Evolutionary conservation across 108 stramenopile genomes (phyloP), one percentile per base, ranked within the genome.

Genomic region (Mediolabrus comicus): DNA sequence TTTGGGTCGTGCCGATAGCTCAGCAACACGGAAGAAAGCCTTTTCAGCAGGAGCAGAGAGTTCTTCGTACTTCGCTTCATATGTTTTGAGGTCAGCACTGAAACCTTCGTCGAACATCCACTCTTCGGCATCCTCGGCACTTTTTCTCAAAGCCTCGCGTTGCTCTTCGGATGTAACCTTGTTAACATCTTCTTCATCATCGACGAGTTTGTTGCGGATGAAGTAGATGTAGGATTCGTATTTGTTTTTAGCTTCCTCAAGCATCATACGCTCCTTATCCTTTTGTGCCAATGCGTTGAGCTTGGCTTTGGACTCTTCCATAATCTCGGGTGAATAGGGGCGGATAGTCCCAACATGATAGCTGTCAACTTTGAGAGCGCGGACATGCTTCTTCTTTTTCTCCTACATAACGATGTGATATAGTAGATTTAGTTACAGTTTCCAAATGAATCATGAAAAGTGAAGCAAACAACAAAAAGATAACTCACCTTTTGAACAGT

Each of bases 71-170:
- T 95, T 98, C 22, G 62, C 83, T 28, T 87, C 57, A 80, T 93
- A 97, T 8, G 92, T 92, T 2, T 68, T 66, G 43, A 97, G 75
- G 65, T 94, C 95, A 55, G 95, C 95, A 67, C 74, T 82, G 78
- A 85, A 91, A 35, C 96, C 98, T 19, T 97, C 97, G 57, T 97
- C 97, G 61, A 98, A 95, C 69, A 99, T 83, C 99, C 99, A 99
- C 7, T 98, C 97, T 75, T 97, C 96, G 10, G 89, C 87, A 51
- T 84, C 92, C 28, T 86, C 72, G 16, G 92, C 85, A 43, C 85
- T 56, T 35, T 90, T 81, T 16, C 69, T 61, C 54, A 96, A 69
- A 33, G 91, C 91, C 62, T 92, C 92, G 24, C 97, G 88, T 71
- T 98, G 97, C 62, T 97, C 96, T 33, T 98, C 96, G 9, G 95